Evolutionary conservation across 2,329 filamentous ascomycete species (phyloP).

Genomic region (Colletotrichum cuscutae): DNA sequence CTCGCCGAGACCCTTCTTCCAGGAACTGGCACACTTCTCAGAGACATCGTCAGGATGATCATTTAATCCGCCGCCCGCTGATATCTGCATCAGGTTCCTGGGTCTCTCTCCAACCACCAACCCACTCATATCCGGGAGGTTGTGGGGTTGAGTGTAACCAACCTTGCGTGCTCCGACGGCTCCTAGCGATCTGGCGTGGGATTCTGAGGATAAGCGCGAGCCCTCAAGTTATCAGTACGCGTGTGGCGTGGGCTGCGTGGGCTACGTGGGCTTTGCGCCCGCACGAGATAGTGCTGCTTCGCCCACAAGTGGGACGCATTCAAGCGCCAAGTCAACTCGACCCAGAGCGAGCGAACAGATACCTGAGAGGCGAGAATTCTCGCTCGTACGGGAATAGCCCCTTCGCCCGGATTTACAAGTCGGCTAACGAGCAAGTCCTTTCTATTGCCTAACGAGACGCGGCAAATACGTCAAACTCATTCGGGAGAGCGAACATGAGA

Average conservation of each 20-base stretch:
- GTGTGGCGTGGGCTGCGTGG: slow-evolving; percentile 20
- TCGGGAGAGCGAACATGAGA: neutral
- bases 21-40: slow-evolving; percentile 13
- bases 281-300: slow-evolving; percentile 18
- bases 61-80: slow-evolving; percentile 20
- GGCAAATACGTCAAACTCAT: neutral
- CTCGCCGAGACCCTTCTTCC: neutral
- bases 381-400: neutral
- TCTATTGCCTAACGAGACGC: neutral
- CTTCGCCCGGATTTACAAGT: neutral
- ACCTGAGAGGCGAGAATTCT: neutral
- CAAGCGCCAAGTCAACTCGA: neutral
- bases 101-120: neutral
- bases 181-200: slow-evolving; percentile 25
- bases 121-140: slow-evolving; percentile 8
- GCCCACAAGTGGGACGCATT: slow-evolving; percentile 8
- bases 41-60: slow-evolving; percentile 20
- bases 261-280: slow-evolving; percentile 26
- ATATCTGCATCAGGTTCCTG: neutral
- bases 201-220: slow-evolving; percentile 13
- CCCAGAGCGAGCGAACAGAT: neutral
- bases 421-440: neutral
- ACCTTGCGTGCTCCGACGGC: slow-evolving; percentile 3
- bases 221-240: slow-evolving; percentile 15
- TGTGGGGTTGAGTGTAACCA: slow-evolving; percentile 12